A percentile compares a stretch with the other conserved stretches of the same genome.
Evolutionary conservation across 495 filamentous ascomycete genomes (phyloP).

Genomic region (Lasiosphaeriaceae sp.): DNA sequence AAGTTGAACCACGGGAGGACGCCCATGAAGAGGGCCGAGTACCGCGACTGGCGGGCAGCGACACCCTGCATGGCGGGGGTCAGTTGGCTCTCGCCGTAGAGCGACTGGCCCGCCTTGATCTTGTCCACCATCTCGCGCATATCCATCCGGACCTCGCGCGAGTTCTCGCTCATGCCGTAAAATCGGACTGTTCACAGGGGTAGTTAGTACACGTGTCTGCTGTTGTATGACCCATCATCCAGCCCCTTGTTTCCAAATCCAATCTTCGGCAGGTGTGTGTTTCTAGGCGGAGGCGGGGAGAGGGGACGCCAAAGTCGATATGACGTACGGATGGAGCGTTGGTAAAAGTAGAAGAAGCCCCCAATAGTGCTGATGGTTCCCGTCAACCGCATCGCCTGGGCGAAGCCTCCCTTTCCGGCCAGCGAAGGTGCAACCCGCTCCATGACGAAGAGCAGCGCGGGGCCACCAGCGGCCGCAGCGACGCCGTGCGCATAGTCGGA

Average conservation of each 20-base stretch:
- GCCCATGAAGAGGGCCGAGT: constrained; percentile 75
- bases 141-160: constrained; percentile 87
- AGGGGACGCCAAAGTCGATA: background rate
- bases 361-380: constrained; percentile 66
- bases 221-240: background rate
- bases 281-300: background rate
- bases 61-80: constrained; percentile 90
- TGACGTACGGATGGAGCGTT: constrained; percentile 57
- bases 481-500: constrained; percentile 74
- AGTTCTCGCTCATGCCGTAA: constrained; percentile 90
- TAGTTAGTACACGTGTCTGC: constrained; percentile 6
- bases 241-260: no score
- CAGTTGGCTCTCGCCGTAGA: constrained; percentile 79
- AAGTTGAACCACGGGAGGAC: constrained; percentile 95
- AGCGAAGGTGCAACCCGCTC: constrained; percentile 79
- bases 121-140: constrained; percentile 97
- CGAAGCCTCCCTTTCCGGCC: constrained; percentile 73
- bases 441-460: constrained; percentile 68
- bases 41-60: constrained; percentile 86
- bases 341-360: constrained; percentile 77
- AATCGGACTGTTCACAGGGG: constrained; percentile 61
- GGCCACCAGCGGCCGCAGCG: constrained; percentile 61
- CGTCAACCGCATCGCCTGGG: constrained; percentile 69
- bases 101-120: constrained; percentile 82
- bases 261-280: no score